phyloP scores from a whole-genome alignment of 2,329 filamentous ascomycete species.

The Colletotrichum sp. region DNA sequence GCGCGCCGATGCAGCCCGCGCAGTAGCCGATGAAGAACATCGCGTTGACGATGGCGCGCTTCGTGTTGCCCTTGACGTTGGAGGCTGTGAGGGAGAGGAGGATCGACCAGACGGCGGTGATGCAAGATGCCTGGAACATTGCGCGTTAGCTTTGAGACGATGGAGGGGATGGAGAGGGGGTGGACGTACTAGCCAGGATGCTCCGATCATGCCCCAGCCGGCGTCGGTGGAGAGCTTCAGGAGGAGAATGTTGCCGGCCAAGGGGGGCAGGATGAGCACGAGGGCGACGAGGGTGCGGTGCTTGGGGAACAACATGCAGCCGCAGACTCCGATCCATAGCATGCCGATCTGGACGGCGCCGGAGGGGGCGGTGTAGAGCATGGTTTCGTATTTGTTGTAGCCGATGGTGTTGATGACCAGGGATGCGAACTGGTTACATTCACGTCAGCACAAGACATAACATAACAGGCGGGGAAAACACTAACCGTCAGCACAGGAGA shows the following conservation, averaged over 20 bases:
- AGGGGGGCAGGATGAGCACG: slow-evolving; percentile 42
- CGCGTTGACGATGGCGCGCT: slow-evolving; percentile 48
- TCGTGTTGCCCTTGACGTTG: slow-evolving; percentile 57
- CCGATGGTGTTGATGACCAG: slow-evolving; percentile 53
- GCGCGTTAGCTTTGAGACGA: neutral
- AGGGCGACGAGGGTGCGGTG: slow-evolving; percentile 44
- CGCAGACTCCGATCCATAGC: slow-evolving; percentile 49
- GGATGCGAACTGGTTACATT: slow-evolving; percentile 43
- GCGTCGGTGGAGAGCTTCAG: slow-evolving; percentile 41
- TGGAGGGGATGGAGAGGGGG: neutral
- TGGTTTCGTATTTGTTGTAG: slow-evolving; percentile 47
- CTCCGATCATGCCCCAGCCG: slow-evolving; percentile 52
- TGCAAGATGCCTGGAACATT: slow-evolving; percentile 36
- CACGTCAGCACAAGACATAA: neutral
- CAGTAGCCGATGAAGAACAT: slow-evolving; percentile 58
- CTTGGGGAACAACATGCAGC: slow-evolving; percentile 41
- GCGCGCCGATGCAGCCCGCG: slow-evolving; percentile 48
- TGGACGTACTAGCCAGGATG: slow-evolving; percentile 45
- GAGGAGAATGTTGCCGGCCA: slow-evolving; percentile 49
- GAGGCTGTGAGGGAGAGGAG: slow-evolving; percentile 49
- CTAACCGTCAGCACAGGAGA: slow-evolving; percentile 46
- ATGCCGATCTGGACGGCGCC: slow-evolving; percentile 49
- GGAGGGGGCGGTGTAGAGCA: slow-evolving; percentile 52
- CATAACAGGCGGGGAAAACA: rapidly evolving
- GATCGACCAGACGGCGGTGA: slow-evolving; percentile 45